phyloP scores from a whole-genome alignment of 768 basidiomycete species.

The Russula emetica region DNA sequence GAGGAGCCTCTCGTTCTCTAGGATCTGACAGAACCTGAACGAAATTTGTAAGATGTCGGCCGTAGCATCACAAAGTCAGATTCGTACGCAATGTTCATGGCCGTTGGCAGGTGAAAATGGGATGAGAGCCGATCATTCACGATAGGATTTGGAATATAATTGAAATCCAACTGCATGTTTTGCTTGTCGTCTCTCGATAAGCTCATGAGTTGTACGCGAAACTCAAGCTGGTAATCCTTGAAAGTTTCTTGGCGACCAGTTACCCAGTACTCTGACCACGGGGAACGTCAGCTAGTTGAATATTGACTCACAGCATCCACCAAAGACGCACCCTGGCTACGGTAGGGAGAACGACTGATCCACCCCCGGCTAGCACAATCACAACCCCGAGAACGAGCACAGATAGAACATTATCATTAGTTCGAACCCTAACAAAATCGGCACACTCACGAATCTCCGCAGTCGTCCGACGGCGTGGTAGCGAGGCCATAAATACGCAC shows the following conservation, averaged over 20 bases:
- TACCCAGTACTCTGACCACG: conserved; percentile 11
- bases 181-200: conserved; percentile 19
- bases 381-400: neutral
- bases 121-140: conserved; percentile 1
- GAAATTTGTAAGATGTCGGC: neutral
- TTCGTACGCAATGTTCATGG: conserved; percentile 7
- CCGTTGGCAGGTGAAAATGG: conserved; percentile 6
- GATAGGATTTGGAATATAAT: conserved; percentile 12
- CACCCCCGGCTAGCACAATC: too few relatives aligned
- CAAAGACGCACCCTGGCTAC: neutral
- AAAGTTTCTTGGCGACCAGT: conserved; percentile 6
- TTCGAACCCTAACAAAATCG: neutral
- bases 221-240: conserved; percentile 1
- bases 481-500: conserved; percentile 1
- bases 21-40: too few relatives aligned
- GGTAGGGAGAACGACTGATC: neutral
- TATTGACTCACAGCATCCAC: neutral
- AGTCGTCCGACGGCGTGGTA: neutral
- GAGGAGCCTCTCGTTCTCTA: too few relatives aligned
- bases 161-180: conserved; percentile 12
- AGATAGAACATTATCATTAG: neutral
- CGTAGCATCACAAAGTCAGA: neutral
- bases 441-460: conserved; percentile 2
- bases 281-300: neutral
- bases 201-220: conserved; percentile 7